Conservation (phyloP, 441 rosid species). For the Populus hybrid region DNA sequence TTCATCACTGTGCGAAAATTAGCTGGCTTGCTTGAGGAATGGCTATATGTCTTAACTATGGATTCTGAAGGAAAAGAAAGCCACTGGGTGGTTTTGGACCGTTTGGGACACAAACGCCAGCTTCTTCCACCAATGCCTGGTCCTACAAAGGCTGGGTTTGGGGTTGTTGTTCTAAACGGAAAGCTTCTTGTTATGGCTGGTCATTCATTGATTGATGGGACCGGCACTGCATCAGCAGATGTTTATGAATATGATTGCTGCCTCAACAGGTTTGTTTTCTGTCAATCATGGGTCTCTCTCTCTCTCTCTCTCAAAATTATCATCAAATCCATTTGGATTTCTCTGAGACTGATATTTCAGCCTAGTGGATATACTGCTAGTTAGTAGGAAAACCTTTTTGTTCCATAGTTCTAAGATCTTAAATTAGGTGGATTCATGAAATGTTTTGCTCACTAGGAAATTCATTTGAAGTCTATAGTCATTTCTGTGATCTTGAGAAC, state of each 20-base stretch:
- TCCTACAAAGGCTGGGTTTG: conserved; percentile 62
- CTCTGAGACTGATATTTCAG: not conserved
- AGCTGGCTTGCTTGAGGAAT: conserved; percentile 79
- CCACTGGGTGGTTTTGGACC: conserved; percentile 91
- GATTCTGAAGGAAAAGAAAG: conserved; percentile 69
- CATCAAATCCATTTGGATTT: not conserved
- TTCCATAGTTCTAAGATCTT: not conserved
- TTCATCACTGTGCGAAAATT: conserved; percentile 67
- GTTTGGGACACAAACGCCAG: conserved; percentile 51
- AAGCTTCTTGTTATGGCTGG: conserved; percentile 91
- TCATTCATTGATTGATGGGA: conserved; percentile 46
- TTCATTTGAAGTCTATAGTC: not conserved
- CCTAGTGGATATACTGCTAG: conserved; percentile 3
- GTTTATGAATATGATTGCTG: conserved; percentile 86
- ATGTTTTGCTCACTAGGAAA: not conserved
- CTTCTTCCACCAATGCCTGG: conserved; percentile 89
- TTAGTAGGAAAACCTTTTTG: too few relatives aligned
- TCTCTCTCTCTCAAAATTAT: not conserved
- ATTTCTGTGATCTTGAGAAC: not conserved
- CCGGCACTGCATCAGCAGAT: conserved; percentile 60
- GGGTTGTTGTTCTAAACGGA: conserved; percentile 69
- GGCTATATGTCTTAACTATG: conserved; percentile 78
- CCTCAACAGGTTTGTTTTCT: conserved; percentile 74
- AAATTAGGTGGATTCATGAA: too few relatives aligned
- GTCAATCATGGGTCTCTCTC: not conserved